Percentiles rank a stretch among this genome's conserved stretches.
These are phyloP conservation scores for Trichoderma endophyticum DNA, from an alignment of 2,329 filamentous ascomycete species.

Conservation along the genomic window DNA sequence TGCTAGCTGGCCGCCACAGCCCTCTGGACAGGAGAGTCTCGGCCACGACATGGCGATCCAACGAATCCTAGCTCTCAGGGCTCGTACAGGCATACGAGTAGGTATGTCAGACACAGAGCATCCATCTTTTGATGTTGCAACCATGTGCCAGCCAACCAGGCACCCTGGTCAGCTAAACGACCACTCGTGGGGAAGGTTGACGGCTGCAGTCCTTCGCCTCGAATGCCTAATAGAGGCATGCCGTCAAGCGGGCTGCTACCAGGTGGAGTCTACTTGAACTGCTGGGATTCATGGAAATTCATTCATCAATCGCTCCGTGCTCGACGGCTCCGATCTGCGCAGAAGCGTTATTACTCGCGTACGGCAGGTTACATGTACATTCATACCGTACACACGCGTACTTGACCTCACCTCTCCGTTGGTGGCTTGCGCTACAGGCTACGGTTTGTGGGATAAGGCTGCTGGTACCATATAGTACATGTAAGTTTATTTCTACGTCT, in stretches of 20 bases:
- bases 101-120: neutral
- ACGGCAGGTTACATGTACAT: neutral
- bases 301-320: neutral
- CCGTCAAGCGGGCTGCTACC: slow-evolving; percentile 2
- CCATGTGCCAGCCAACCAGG: neutral
- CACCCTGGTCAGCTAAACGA: neutral
- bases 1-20: neutral
- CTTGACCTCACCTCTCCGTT: neutral
- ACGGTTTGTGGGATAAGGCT: neutral
- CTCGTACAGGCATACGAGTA: neutral
- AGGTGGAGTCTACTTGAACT: slow-evolving; percentile 1
- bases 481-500: slow-evolving; percentile 1
- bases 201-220: neutral
- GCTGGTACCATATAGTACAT: neutral
- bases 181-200: neutral
- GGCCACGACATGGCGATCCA: neutral
- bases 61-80: neutral
- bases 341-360: neutral
- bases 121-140: neutral
- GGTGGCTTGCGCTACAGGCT: neutral
- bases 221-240: neutral
- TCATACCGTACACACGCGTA: neutral
- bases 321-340: neutral
- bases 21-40: neutral
- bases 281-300: slow-evolving; percentile 28